Percentiles rank a stretch among this genome's conserved stretches.
Evolutionary conservation across 1,139 yeast species (phyloP).

Genomic region (Barnettozyma hawaiiensis): DNA sequence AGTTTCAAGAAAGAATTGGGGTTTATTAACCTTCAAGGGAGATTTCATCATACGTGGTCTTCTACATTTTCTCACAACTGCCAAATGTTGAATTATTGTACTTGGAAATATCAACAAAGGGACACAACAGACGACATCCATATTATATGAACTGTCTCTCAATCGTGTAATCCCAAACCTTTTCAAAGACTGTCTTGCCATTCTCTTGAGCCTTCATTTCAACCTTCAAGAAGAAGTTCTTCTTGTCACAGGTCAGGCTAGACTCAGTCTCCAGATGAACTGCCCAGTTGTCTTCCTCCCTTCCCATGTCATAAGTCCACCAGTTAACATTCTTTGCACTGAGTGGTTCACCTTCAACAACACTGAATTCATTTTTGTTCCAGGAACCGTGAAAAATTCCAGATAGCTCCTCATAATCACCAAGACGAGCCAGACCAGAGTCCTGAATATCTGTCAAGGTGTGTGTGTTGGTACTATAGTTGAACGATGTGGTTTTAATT

Average conservation of each 20-base stretch:
- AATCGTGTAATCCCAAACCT: conserved; percentile 23
- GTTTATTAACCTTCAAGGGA: no score
- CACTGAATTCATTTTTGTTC: conserved; percentile 33
- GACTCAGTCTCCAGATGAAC: conserved; percentile 30
- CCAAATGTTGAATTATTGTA: neutral
- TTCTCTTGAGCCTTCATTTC: conserved; percentile 28
- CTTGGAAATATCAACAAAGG: neutral
- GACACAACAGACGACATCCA: no score
- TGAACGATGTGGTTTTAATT: conserved; percentile 17
- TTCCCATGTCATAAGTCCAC: conserved; percentile 36
- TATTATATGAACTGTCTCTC: conserved; percentile 14
- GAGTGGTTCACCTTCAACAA: conserved; percentile 31
- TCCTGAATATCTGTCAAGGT: conserved; percentile 20
- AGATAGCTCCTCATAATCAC: conserved; percentile 26
- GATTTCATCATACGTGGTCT: no score
- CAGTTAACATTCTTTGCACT: conserved; percentile 32
- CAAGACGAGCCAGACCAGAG: conserved; percentile 20
- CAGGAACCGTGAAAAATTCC: conserved; percentile 29
- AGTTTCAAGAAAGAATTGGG: no score
- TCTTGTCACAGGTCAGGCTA: conserved; percentile 27
- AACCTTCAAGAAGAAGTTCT: conserved; percentile 24
- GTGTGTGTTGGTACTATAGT: conserved; percentile 21
- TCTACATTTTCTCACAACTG: no score
- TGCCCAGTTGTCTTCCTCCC: conserved; percentile 32
- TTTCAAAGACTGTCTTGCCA: conserved; percentile 22